These are phyloP conservation scores for Scleroderma bovista DNA, from an alignment of 768 basidiomycete genomes.

Conservation along the genomic window DNA sequence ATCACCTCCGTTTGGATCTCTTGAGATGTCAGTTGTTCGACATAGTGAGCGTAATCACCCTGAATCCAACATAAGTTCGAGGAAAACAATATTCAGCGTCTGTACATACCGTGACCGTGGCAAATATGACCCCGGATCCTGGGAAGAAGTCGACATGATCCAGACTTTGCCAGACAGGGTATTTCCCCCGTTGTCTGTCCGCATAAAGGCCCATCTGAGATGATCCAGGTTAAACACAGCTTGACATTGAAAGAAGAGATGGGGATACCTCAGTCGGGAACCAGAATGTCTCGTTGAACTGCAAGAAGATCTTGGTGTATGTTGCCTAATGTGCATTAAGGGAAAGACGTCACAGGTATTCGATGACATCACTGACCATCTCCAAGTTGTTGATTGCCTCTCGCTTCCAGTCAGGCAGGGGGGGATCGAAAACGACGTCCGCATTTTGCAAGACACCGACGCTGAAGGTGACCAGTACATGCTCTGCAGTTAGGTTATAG, in stretches of 20 bases:
- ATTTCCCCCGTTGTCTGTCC: slow-evolving; percentile 51
- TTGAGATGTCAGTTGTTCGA: slow-evolving; percentile 45
- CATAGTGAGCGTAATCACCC: slow-evolving; percentile 58
- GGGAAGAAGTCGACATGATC: slow-evolving; percentile 55
- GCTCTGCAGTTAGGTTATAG: slow-evolving; percentile 41
- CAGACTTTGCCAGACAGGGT: slow-evolving; percentile 64
- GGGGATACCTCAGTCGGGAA: slow-evolving; percentile 37
- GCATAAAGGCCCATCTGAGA: slow-evolving; percentile 46
- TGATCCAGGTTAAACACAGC: not conserved
- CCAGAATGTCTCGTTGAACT: slow-evolving; percentile 61
- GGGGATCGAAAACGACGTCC: slow-evolving; percentile 52
- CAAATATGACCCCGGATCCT: slow-evolving; percentile 50
- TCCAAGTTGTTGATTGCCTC: slow-evolving; percentile 59
- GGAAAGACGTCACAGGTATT: not conserved
- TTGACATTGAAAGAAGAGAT: no score
- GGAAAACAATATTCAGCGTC: not conserved
- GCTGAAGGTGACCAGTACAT: slow-evolving; percentile 64
- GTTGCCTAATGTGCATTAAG: slow-evolving; percentile 32
- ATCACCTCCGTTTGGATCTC: slow-evolving; percentile 51
- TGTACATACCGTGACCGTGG: slow-evolving; percentile 41
- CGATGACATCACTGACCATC: slow-evolving; percentile 37
- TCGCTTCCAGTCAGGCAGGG: slow-evolving; percentile 54
- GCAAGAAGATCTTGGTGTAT: slow-evolving; percentile 65
- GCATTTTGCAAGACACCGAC: slow-evolving; percentile 62
- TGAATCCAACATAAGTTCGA: slow-evolving; percentile 15